Base-by-base conservation (phyloP, 2,329 filamentous ascomycete genomes). In the Fusarium falciforme region DNA sequence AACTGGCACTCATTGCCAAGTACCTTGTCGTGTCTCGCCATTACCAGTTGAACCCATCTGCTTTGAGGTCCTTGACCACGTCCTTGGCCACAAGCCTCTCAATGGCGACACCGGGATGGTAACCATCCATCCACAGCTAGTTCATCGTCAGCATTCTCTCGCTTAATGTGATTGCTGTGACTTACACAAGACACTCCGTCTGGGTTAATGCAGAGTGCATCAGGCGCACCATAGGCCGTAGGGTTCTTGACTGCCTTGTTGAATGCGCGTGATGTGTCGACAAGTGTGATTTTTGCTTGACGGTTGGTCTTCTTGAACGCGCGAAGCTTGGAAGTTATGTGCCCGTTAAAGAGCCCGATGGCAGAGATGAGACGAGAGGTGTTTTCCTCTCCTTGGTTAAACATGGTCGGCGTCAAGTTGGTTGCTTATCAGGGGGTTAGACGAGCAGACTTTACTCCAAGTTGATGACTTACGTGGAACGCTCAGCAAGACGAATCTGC, bases 401-500 rank as follows among this genome's bases (percentile, higher is more conserved):
- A 44, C 77, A 84, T 79, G 6, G 78, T 38, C 0, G 85, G 85
- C 0, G 84, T 82, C 61, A 83, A 80, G 52, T 86, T 76, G 12
- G 84, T 85, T 3, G 85, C 84, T 85, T 58, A 29, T 12, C 0
- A 5, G 6, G 1, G 3, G 14, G 2, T 71, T 6, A 76, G 68
- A 14, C 4, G 17, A 1, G 7, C 8, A 1, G 12, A 5, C 0
- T 2, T 14, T 6, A 11, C 2, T 0, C 7, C 8, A 20, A 22
- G 11, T 7, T 5, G 2, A 7, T 5, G 1, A 2, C 79, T 70
- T 63, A 79, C 79, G 88, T 2, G 91, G 90, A 0, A 91, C 89
- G 61, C 86, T 90, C 33, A 92, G 70, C 62, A 92, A 85, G 2
- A 87, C 83, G 68, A 92, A 92, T 64, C 90, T 90, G 6, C 90